A percentile compares a stretch with the other conserved stretches of the same genome.
Evolutionary conservation across 192 early-diverging fungal genomes (phyloP).

Genomic region (Gryganskiella cystojenkinii): DNA sequence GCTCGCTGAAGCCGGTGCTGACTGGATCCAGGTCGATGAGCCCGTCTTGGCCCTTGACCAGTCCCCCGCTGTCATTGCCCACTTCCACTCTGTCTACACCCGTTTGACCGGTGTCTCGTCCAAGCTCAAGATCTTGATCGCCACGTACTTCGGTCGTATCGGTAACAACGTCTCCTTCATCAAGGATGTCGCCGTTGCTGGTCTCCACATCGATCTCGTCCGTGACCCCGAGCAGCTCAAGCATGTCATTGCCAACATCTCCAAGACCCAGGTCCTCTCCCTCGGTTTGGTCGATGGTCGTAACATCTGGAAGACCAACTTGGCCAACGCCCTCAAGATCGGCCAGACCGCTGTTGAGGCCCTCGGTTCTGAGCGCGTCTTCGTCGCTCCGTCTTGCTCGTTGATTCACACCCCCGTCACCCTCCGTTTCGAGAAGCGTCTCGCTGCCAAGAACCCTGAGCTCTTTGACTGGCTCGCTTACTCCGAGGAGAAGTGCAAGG

Average conservation of each 20-base stretch:
- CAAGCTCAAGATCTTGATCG: constrained; percentile 78
- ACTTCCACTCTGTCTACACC: constrained; percentile 74
- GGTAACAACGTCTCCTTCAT: constrained; percentile 78
- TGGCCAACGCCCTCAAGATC: constrained; percentile 74
- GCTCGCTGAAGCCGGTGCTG: constrained; percentile 81
- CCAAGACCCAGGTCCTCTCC: constrained; percentile 79
- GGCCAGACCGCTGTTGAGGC: constrained; percentile 73
- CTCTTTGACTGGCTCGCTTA: constrained; percentile 94
- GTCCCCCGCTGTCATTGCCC: constrained; percentile 55
- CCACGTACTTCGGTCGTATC: constrained; percentile 95
- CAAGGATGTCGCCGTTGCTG: constrained; percentile 81
- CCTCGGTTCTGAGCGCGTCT: constrained; percentile 79
- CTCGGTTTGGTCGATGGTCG: constrained; percentile 95
- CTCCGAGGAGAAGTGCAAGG: constrained; percentile 91
- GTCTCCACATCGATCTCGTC: constrained; percentile 92
- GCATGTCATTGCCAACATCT: constrained; percentile 68
- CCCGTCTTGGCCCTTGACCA: constrained; percentile 79
- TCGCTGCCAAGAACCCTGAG: constrained; percentile 76
- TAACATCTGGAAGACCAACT: constrained; percentile 97
- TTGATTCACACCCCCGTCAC: constrained; percentile 94
- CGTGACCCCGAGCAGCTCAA: constrained; percentile 86
- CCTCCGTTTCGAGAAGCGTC: constrained; percentile 77
- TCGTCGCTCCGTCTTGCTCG: constrained; percentile 92
- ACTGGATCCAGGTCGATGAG: constrained; percentile 90
- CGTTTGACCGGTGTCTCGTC: constrained; percentile 61